These are phyloP conservation scores for Coemansia sp. DNA, from an alignment of 192 early-diverging fungal genomes.

Conservation along the genomic window DNA sequence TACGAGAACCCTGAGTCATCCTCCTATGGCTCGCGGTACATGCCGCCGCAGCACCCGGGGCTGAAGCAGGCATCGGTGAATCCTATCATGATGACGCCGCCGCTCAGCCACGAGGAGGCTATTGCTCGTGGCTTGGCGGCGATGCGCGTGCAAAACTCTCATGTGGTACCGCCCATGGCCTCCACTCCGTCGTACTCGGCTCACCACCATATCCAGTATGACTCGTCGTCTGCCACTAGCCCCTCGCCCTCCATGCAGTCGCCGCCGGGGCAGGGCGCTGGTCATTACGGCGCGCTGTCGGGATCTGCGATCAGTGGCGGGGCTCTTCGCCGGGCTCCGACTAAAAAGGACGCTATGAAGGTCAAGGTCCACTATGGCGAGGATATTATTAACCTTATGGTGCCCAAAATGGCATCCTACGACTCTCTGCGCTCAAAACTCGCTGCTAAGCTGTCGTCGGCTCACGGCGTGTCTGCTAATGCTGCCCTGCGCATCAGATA, in stretches of 20 bases:
- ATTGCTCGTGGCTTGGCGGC: constrained; percentile 35
- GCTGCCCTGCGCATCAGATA: constrained; percentile 66
- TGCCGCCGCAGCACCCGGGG: constrained; percentile 30
- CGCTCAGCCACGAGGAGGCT: constrained; percentile 44
- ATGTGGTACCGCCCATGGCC: not conserved
- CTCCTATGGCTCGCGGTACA: not conserved
- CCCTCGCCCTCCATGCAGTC: constrained; percentile 36
- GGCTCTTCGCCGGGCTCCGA: constrained; percentile 42
- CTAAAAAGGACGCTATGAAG: constrained; percentile 50
- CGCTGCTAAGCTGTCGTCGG: constrained; percentile 30
- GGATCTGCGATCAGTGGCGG: constrained; percentile 9
- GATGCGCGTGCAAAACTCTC: constrained; percentile 27
- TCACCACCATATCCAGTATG: constrained; percentile 6
- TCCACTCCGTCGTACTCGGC: constrained; percentile 11
- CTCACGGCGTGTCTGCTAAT: constrained; percentile 11
- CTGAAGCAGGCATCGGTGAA: constrained; percentile 23
- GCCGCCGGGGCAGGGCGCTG: constrained; percentile 2
- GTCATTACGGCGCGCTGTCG: constrained; percentile 28
- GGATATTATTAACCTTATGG: constrained; percentile 47
- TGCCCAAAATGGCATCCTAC: constrained; percentile 36
- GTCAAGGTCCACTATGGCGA: constrained; percentile 54
- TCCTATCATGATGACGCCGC: constrained; percentile 41
- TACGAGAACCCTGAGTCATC: constrained; percentile 4
- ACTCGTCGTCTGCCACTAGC: constrained; percentile 18
- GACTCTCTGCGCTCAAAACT: constrained; percentile 38